Percentiles rank a stretch among this genome's conserved stretches.
Evolutionary conservation across 495 filamentous ascomycete genomes (phyloP).

Genomic region (Trichoderma erinaceum): DNA sequence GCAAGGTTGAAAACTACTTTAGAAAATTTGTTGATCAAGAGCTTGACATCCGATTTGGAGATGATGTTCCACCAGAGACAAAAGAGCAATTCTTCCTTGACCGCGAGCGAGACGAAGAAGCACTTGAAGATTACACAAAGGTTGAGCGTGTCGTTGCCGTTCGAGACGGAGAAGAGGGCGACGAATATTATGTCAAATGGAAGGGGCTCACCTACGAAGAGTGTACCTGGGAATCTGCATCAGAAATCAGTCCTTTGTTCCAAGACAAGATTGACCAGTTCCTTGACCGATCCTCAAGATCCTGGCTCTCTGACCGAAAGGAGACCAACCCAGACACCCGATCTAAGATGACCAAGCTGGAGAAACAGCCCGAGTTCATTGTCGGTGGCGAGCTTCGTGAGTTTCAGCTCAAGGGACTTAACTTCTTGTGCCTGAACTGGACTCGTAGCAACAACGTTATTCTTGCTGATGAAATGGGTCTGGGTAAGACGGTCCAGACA

Average conservation of each 20-base stretch:
- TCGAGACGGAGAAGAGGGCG: conserved; percentile 66
- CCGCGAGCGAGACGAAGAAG: conserved; percentile 76
- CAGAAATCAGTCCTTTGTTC: conserved; percentile 66
- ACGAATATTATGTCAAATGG: conserved; percentile 91
- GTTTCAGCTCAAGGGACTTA: conserved; percentile 90
- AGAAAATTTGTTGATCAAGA: conserved; percentile 72
- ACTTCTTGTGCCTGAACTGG: conserved; percentile 95
- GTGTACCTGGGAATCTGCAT: conserved; percentile 87
- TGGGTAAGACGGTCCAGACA: conserved; percentile 97
- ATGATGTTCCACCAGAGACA: conserved; percentile 71
- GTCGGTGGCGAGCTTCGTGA: conserved; percentile 79
- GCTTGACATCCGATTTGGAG: conserved; percentile 60
- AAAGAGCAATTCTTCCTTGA: conserved; percentile 87
- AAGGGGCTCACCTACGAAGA: conserved; percentile 81
- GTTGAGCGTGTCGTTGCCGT: conserved; percentile 88
- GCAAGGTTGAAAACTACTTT: conserved; percentile 90
- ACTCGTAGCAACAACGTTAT: conserved; percentile 87
- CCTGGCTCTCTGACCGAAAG: conserved; percentile 66
- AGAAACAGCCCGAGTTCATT: conserved; percentile 77
- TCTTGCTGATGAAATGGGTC: conserved; percentile 95
- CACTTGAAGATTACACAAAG: conserved; percentile 75
- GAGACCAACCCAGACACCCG: conserved; percentile 73
- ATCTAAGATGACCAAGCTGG: conserved; percentile 61
- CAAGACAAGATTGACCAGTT: conserved; percentile 87
- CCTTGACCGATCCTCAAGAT: conserved; percentile 68